These are phyloP conservation scores for Trametes sanguinea DNA, from an alignment of 768 basidiomycete species.

Conservation along the genomic window DNA sequence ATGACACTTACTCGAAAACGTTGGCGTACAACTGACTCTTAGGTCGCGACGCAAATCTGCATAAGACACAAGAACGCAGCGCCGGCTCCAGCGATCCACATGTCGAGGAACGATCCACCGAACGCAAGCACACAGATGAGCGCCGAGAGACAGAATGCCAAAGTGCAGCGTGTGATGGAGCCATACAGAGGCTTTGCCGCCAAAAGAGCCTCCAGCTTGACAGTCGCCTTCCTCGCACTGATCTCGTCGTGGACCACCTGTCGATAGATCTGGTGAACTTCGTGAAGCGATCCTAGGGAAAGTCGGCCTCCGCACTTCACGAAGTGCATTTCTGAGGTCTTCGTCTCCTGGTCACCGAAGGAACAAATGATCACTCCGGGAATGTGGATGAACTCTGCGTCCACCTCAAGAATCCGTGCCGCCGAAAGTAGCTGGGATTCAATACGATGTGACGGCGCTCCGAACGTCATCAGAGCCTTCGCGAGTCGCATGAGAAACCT, in stretches of 20 bases:
- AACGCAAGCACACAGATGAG: conserved; percentile 86
- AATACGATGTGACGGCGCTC: conserved; percentile 91
- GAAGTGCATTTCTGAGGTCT: conserved; percentile 87
- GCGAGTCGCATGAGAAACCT: conserved; percentile 86
- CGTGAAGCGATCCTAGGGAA: conserved; percentile 81
- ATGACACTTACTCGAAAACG: conserved; percentile 78
- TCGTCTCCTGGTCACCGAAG: conserved; percentile 88
- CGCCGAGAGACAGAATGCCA: conserved; percentile 72
- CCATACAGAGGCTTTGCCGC: conserved; percentile 65
- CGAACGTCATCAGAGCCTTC: conserved; percentile 86
- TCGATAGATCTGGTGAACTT: conserved; percentile 84
- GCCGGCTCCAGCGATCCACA: conserved; percentile 75
- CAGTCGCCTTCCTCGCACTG: conserved; percentile 74
- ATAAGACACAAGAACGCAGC: conserved; percentile 70
- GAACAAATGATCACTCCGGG: conserved; percentile 83
- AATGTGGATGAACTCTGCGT: conserved; percentile 89
- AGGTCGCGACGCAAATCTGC: conserved; percentile 70
- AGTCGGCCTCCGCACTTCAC: conserved; percentile 77
- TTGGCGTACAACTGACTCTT: conserved; percentile 85
- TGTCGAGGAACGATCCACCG: conserved; percentile 81
- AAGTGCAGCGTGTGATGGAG: conserved; percentile 56
- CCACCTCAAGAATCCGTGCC: conserved; percentile 85
- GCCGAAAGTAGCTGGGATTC: conserved; percentile 90
- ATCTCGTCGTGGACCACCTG: conserved; percentile 90
- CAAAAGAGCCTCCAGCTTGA: conserved; percentile 63